These are phyloP conservation scores for Aphanomyces cochlioides DNA, from an alignment of 352 stramenopile genomes.

Conservation along the genomic window DNA sequence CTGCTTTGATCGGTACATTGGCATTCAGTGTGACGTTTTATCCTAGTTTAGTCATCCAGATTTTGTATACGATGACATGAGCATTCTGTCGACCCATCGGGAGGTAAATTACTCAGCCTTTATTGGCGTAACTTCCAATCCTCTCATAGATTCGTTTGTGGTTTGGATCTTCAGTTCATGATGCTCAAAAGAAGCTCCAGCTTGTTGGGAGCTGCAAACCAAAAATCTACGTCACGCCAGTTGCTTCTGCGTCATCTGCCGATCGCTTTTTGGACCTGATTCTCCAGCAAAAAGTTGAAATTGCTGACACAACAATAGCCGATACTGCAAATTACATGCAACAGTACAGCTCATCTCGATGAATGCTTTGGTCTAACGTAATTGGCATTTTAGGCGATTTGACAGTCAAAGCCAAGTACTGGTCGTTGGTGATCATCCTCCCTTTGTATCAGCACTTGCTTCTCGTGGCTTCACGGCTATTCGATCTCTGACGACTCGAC, in stretches of 20 bases:
- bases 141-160: constrained; percentile 24
- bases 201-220: constrained; percentile 1
- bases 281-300: neutral
- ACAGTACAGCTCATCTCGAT: too few species aligned
- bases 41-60: constrained; percentile 36
- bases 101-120: constrained; percentile 43
- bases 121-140: neutral
- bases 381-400: neutral
- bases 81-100: constrained; percentile 70
- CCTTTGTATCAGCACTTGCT: neutral
- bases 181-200: neutral
- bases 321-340: too few species aligned
- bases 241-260: neutral
- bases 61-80: constrained; percentile 80
- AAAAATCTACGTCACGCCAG: constrained; percentile 9
- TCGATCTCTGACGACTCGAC: neutral
- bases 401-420: neutral
- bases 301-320: neutral
- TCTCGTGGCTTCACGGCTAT: constrained; percentile 1
- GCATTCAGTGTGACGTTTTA: neutral
- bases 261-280: constrained; percentile 1
- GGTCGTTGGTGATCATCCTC: constrained; percentile 2
- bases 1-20: constrained; percentile 42
- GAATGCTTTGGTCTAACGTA: too few species aligned
- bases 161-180: neutral